phyloP scores from a whole-genome alignment of 441 rosid genomes.

The Eugenia klotzschiana region DNA sequence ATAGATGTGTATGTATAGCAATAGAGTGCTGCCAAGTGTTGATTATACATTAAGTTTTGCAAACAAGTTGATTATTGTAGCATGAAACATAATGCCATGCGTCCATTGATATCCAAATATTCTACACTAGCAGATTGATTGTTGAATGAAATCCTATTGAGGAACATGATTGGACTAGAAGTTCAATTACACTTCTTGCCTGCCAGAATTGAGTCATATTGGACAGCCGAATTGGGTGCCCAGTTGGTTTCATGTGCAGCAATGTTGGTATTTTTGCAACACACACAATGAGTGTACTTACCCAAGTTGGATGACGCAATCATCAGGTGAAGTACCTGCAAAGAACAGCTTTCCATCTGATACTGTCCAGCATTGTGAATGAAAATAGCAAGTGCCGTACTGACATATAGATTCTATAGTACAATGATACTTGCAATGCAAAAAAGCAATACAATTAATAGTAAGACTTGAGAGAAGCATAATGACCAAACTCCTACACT shows the following conservation, averaged over 20 bases:
- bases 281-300: slow-evolving; percentile 2
- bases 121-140: neutral
- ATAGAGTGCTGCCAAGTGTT: neutral
- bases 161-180: neutral
- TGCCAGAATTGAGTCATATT: neutral
- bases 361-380: neutral
- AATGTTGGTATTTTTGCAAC: neutral
- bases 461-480: neutral
- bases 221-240: neutral
- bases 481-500: neutral
- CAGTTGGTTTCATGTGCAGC: neutral
- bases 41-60: neutral
- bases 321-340: slow-evolving; percentile 45
- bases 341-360: neutral
- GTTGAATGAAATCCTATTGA: neutral
- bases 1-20: neutral
- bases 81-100: neutral
- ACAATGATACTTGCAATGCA: neutral
- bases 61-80: neutral
- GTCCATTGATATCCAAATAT: neutral
- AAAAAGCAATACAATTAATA: neutral
- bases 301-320: slow-evolving; percentile 48
- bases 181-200: neutral
- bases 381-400: neutral
- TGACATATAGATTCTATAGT: neutral